These are phyloP conservation scores for Pythium pyrilobum DNA, from an alignment of 352 stramenopile genomes.

Conservation along the genomic window DNA sequence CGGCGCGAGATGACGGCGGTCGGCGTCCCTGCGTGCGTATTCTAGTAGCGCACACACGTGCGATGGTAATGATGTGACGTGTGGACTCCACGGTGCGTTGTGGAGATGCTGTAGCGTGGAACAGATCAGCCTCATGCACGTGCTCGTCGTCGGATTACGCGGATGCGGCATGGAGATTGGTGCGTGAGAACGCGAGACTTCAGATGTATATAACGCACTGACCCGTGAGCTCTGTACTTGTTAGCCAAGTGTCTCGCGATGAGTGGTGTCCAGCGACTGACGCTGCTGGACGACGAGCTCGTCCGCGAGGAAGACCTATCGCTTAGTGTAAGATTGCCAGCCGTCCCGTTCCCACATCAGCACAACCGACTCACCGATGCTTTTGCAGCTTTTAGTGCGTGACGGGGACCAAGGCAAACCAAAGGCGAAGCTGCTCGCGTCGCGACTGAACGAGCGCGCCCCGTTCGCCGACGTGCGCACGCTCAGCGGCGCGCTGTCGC, in stretches of 20 bases:
- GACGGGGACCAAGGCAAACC: slow-evolving; percentile 25
- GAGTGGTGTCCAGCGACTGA: slow-evolving; percentile 32
- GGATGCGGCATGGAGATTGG: slow-evolving; percentile 41
- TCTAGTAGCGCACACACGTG: too few relatives aligned
- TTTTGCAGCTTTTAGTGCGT: slow-evolving; percentile 26
- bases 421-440: slow-evolving; percentile 26
- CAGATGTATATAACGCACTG: too few relatives aligned
- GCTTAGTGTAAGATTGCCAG: slow-evolving; percentile 9
- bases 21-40: slow-evolving; percentile 16
- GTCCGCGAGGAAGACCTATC: slow-evolving; percentile 32
- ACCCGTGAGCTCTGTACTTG: too few relatives aligned
- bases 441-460: slow-evolving; percentile 22
- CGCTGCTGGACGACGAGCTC: slow-evolving; percentile 39
- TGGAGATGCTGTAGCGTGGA: slow-evolving; percentile 27
- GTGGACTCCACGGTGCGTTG: too few relatives aligned
- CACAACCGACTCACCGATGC: too few relatives aligned
- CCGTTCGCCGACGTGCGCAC: slow-evolving; percentile 28
- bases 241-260: slow-evolving; percentile 33
- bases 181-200: slow-evolving; percentile 3
- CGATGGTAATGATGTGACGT: too few relatives aligned
- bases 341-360: too few relatives aligned
- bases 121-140: slow-evolving; percentile 34
- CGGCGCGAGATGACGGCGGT: slow-evolving; percentile 27
- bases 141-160: slow-evolving; percentile 37
- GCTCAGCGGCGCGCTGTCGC: slow-evolving; percentile 25